Evolutionary conservation across 2,329 filamentous ascomycete species (phyloP).

Genomic region (Claviceps lovelessii): DNA sequence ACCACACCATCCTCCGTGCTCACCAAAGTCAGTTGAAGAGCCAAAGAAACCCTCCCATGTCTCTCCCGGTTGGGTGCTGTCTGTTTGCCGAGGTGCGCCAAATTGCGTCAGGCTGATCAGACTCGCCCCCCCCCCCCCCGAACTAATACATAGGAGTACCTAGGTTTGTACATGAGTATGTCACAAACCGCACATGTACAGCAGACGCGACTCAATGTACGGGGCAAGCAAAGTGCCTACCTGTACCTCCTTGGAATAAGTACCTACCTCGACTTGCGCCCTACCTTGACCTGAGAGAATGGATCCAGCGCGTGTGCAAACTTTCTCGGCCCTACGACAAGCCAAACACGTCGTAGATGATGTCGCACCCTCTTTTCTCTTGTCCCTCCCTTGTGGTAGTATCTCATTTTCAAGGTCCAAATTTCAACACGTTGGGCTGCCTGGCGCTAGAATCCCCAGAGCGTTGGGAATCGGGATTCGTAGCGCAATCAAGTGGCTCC

Average conservation of each 20-base stretch:
- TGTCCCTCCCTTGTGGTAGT: slow-evolving; percentile 1
- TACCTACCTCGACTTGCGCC: too few relatives aligned
- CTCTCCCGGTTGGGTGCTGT: neutral
- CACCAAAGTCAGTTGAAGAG: neutral
- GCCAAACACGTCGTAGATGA: neutral
- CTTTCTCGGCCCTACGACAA: neutral
- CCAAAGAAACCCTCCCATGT: neutral
- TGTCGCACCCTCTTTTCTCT: slow-evolving; percentile 1
- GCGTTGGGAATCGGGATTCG: neutral
- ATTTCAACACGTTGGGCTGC: neutral
- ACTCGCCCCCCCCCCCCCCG: too few relatives aligned
- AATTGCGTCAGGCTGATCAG: too few relatives aligned
- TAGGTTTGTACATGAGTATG: too few relatives aligned
- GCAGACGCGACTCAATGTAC: too few relatives aligned
- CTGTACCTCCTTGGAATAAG: too few relatives aligned
- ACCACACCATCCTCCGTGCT: neutral
- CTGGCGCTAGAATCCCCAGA: neutral
- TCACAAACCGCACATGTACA: too few relatives aligned
- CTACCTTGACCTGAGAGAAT: neutral
- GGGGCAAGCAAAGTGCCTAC: too few relatives aligned
- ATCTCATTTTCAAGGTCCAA: neutral
- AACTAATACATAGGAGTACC: too few relatives aligned
- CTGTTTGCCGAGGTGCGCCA: too few relatives aligned
- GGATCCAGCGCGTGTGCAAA: neutral
- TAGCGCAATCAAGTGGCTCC: neutral